These are phyloP conservation scores for Colletotrichum viniferum DNA, from an alignment of 2,329 filamentous ascomycete species.

Conservation along the genomic window DNA sequence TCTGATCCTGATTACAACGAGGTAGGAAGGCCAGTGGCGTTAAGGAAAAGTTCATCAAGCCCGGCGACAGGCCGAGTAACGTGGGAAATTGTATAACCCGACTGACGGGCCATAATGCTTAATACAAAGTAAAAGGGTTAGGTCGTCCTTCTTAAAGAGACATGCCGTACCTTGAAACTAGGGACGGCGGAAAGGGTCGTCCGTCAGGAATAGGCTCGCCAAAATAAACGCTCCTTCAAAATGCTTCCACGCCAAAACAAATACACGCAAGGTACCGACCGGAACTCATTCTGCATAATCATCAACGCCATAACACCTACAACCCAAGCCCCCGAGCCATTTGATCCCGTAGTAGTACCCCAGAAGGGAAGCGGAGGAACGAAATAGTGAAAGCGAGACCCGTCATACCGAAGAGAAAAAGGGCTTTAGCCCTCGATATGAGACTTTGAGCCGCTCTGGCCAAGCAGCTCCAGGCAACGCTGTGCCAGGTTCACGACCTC, in stretches of 20 bases:
- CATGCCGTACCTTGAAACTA: background rate
- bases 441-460: slow-evolving; percentile 75
- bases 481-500: slow-evolving; percentile 92
- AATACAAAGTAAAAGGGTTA: slow-evolving; percentile 28
- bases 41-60: slow-evolving; percentile 17
- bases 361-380: slow-evolving; percentile 6
- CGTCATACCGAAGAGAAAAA: background rate
- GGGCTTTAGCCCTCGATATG: slow-evolving; percentile 75
- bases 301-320: slow-evolving; percentile 22
- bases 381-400: background rate
- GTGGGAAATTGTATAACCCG: slow-evolving; percentile 10
- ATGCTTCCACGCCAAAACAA: slow-evolving; percentile 23
- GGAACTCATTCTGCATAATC: slow-evolving; percentile 21
- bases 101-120: slow-evolving; percentile 21
- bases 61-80: slow-evolving; percentile 8
- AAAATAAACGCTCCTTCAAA: slow-evolving; percentile 21
- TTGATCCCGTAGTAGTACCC: slow-evolving; percentile 11
- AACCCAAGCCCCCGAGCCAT: slow-evolving; percentile 3
- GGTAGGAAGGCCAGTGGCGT: slow-evolving; percentile 7
- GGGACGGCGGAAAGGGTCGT: background rate
- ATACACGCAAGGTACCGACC: slow-evolving; percentile 21
- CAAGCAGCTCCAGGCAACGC: slow-evolving; percentile 85
- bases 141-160: slow-evolving; percentile 2
- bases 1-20: slow-evolving; percentile 22
- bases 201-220: background rate